Percentiles rank a stretch among this genome's conserved stretches.
Evolutionary conservation across 768 basidiomycete genomes (phyloP).

Genomic region (Amanita muscaria): DNA sequence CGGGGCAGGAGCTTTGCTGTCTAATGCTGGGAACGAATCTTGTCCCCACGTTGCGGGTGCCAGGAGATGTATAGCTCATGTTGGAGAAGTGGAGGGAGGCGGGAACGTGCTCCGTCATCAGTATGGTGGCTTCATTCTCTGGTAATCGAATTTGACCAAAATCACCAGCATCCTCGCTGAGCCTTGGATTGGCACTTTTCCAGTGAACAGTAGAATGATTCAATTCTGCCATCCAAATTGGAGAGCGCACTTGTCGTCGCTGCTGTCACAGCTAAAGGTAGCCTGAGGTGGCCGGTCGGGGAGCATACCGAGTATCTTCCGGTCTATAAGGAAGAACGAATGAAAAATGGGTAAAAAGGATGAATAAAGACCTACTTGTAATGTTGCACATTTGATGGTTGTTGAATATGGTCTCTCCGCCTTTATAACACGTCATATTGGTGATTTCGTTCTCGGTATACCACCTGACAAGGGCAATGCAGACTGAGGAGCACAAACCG

Average conservation of each 20-base stretch:
- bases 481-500: constrained; percentile 46
- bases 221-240: constrained; percentile 97
- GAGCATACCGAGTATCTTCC: constrained; percentile 90
- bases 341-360: not conserved
- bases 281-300: constrained; percentile 89
- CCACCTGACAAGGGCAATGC: constrained; percentile 65
- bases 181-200: constrained; percentile 51
- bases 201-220: constrained; percentile 93
- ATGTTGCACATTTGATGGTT: constrained; percentile 99
- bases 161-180: constrained; percentile 41
- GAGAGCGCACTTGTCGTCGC: constrained; percentile 68
- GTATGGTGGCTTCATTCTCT: too few species aligned
- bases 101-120: too few species aligned
- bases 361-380: constrained; percentile 64
- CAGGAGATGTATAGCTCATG: too few species aligned
- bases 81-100: too few species aligned
- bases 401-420: constrained; percentile 87
- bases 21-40: too few species aligned
- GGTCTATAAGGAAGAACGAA: constrained; percentile 42
- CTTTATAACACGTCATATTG: constrained; percentile 34
- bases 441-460: constrained; percentile 26
- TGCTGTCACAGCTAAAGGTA: constrained; percentile 83
- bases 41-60: too few species aligned
- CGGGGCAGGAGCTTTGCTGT: too few species aligned
- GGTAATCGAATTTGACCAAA: too few species aligned